Conservation (phyloP, 1,139 yeast genomes). For the Taphrina sp. region DNA sequence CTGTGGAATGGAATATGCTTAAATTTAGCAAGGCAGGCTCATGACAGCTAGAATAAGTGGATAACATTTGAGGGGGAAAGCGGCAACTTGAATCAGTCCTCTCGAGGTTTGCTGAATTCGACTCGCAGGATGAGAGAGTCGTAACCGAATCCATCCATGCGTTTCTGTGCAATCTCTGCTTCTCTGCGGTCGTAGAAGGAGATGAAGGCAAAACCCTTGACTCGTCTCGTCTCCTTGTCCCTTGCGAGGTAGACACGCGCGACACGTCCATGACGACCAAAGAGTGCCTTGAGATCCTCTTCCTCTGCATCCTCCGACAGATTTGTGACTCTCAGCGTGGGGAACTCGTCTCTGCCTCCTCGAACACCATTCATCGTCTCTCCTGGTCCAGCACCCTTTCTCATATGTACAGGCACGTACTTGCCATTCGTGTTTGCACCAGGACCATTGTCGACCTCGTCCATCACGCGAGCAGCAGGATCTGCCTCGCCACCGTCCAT, state of each 20-base stretch:
- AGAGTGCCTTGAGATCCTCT: constrained; percentile 70
- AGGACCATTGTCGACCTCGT: constrained; percentile 31
- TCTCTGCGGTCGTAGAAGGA: constrained; percentile 66
- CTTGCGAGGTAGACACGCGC: constrained; percentile 81
- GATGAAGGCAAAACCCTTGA: constrained; percentile 97
- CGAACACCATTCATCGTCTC: constrained; percentile 43
- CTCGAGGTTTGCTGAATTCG: constrained; percentile 36
- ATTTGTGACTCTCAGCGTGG: constrained; percentile 89
- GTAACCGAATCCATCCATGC: constrained; percentile 86
- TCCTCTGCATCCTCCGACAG: constrained; percentile 84
- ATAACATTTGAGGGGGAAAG: too few species aligned
- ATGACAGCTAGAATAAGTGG: too few species aligned
- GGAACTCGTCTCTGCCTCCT: constrained; percentile 68
- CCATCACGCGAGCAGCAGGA: constrained; percentile 31
- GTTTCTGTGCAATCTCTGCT: constrained; percentile 77
- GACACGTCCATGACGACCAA: constrained; percentile 65
- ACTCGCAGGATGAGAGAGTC: constrained; percentile 73
- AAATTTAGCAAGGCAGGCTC: too few species aligned
- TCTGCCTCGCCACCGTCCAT: constrained; percentile 41
- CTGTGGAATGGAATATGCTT: too few species aligned
- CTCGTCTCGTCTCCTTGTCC: constrained; percentile 90
- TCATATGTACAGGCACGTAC: constrained; percentile 78
- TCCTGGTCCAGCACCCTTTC: constrained; percentile 58
- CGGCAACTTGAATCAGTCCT: too few species aligned
- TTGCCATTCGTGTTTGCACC: constrained; percentile 46